A percentile compares a stretch with the other conserved stretches of the same genome.
Evolutionary conservation across 2,329 filamentous ascomycete species (phyloP).

Genomic region (Xylaria sp.): DNA sequence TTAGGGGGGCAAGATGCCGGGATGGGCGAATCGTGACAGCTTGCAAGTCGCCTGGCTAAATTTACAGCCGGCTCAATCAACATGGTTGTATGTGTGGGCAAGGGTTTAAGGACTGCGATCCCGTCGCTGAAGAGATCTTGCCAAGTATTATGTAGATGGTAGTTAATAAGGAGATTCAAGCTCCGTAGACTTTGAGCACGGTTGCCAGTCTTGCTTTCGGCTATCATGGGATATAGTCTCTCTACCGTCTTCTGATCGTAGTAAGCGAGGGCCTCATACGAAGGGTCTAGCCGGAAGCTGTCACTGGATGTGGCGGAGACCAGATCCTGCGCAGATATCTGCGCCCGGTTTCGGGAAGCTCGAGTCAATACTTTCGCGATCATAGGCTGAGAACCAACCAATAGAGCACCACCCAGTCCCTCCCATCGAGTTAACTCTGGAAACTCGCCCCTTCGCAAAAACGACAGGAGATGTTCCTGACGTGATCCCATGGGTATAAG

Average conservation of each 20-base stretch:
- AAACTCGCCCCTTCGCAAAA: slow-evolving; percentile 70
- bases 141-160: slow-evolving; percentile 81
- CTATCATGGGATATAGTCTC: slow-evolving; percentile 62
- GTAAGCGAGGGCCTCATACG: slow-evolving; percentile 66
- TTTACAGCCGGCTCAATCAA: slow-evolving; percentile 65
- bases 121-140: slow-evolving; percentile 72
- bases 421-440: slow-evolving; percentile 70
- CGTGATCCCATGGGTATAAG: slow-evolving; percentile 76
- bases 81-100: slow-evolving; percentile 67
- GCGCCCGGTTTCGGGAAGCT: slow-evolving; percentile 50
- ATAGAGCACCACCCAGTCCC: slow-evolving; percentile 63
- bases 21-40: slow-evolving; percentile 69
- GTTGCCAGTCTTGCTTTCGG: slow-evolving; percentile 53
- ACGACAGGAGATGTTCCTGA: slow-evolving; percentile 65
- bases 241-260: slow-evolving; percentile 63
- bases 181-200: slow-evolving; percentile 56
- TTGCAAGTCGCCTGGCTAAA: slow-evolving; percentile 68
- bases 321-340: slow-evolving; percentile 57
- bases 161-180: slow-evolving; percentile 72
- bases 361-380: slow-evolving; percentile 59
- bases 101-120: slow-evolving; percentile 75
- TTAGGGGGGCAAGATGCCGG: slow-evolving; percentile 82
- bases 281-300: slow-evolving; percentile 59
- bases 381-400: slow-evolving; percentile 61
- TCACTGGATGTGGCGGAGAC: slow-evolving; percentile 54